Base-by-base conservation (phyloP, 78 protist species). In the Bodo saltans region DNA sequence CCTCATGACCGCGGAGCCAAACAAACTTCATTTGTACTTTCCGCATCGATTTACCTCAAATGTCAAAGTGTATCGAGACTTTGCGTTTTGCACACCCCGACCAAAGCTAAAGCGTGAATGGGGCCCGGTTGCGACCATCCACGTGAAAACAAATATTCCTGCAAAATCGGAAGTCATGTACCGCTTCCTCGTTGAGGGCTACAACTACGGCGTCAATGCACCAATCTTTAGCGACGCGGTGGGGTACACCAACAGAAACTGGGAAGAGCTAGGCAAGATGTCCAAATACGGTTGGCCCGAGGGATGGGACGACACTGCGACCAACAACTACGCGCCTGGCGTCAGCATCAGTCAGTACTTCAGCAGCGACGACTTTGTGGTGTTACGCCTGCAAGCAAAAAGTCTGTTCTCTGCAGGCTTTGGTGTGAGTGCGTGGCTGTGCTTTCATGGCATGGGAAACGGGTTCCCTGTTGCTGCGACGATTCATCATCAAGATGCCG, bases 161-260 rank as follows among this genome's bases (percentile, higher is more conserved):
- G 12, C 35, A 32, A 33, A 29, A 17, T 34, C 39, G 34, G 81
- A 76, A 47, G 41, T 76, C 27, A 76, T 76, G 81, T 76, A 76
- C 81, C 67, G 81, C 35, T 76, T 76, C 81, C 69, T 76, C 27
- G 39, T 76, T 26, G 81, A 76, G 35, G 81, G 81, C 30, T 76
- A 76, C 69, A 76, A 76, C 81, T 76, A 76, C 69, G 81, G 81
- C 39, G 34, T 38, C 34, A 76, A 76, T 67, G 41, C 42, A 3
- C n/a, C 42, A 8, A 4, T 76, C 81, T 3, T 30, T 3, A 42
- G 35, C 41, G 81, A 76, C 41, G n/a, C 42, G 27, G 34, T 21
- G n/a, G 81, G 81, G 69, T 76, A 39, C 69, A 60, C 68, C 35
- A 12, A 76, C 52, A 47, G 81, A 39, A 4, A 39, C 27, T 76